These are phyloP conservation scores for Polytrichum commune DNA, from an alignment of 225 moss, liverwort and hornwort species.

Conservation along the genomic window DNA sequence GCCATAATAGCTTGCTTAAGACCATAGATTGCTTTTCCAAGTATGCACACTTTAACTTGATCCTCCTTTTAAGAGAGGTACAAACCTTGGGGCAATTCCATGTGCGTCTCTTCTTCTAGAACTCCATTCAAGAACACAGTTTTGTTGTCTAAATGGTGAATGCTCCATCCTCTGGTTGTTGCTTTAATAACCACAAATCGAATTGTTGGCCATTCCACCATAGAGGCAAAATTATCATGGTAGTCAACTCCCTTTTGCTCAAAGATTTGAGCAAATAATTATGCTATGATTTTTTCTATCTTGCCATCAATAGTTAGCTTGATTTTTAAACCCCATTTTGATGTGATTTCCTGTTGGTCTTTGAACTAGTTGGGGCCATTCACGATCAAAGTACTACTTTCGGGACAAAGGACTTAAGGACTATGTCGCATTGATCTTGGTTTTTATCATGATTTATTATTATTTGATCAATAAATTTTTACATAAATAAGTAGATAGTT, in stretches of 20 bases:
- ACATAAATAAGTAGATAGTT: too few relatives aligned
- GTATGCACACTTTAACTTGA: not conserved
- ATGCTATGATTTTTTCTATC: not conserved
- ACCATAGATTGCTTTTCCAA: conserved; percentile 1
- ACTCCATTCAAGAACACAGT: conserved; percentile 3
- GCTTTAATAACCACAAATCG: not conserved
- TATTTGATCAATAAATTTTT: too few relatives aligned
- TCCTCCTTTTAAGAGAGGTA: not conserved
- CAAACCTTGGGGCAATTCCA: not conserved
- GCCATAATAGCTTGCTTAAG: not conserved
- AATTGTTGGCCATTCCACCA: not conserved
- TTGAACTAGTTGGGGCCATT: too few relatives aligned
- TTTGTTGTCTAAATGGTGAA: not conserved
- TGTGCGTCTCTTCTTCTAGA: conserved; percentile 1
- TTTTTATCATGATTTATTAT: too few relatives aligned
- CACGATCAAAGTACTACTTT: too few relatives aligned
- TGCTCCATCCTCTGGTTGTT: not conserved
- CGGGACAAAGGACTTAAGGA: too few relatives aligned
- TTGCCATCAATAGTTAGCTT: not conserved
- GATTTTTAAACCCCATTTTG: not conserved
- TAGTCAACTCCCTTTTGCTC: not conserved
- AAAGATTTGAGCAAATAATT: not conserved
- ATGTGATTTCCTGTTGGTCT: not conserved
- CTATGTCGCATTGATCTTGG: too few relatives aligned
- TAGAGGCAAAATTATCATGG: not conserved